phyloP scores from a whole-genome alignment of 2,329 filamentous ascomycete species.

The Talaromyces atroroseus region DNA sequence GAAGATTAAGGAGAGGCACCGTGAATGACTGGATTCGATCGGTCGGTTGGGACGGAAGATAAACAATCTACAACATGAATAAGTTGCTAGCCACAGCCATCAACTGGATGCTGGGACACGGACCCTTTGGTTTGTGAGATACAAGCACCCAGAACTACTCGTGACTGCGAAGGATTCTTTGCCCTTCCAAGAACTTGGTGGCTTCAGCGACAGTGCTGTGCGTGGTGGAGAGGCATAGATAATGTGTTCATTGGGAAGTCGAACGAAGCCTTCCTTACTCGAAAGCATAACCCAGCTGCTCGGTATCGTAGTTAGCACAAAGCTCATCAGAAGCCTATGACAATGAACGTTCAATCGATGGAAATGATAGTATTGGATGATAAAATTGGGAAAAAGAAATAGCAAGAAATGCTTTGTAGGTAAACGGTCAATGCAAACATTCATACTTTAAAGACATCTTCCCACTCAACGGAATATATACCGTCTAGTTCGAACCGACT shows the following conservation, averaged over 20 bases:
- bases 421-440: constrained; percentile 8
- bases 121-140: constrained; percentile 82
- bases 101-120: constrained; percentile 24
- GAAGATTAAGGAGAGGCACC: constrained; percentile 76
- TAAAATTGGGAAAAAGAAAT: not conserved
- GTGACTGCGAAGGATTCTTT: constrained; percentile 62
- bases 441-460: constrained; percentile 41
- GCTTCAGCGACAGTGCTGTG: constrained; percentile 69
- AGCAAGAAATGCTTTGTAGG: not conserved
- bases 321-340: not conserved
- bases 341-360: not conserved
- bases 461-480: not conserved
- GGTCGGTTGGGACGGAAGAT: constrained; percentile 69
- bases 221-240: constrained; percentile 75
- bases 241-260: constrained; percentile 75
- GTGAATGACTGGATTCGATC: constrained; percentile 77
- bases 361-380: not conserved
- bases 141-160: constrained; percentile 68
- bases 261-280: constrained; percentile 66
- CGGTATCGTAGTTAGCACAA: constrained; percentile 17
- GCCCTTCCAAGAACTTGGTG: constrained; percentile 60
- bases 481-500: not conserved
- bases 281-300: constrained; percentile 88
- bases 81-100: constrained; percentile 13
- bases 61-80: constrained; percentile 63